phyloP scores from a whole-genome alignment of 2,329 filamentous ascomycete genomes.

The Trichoderma endophyticum region DNA sequence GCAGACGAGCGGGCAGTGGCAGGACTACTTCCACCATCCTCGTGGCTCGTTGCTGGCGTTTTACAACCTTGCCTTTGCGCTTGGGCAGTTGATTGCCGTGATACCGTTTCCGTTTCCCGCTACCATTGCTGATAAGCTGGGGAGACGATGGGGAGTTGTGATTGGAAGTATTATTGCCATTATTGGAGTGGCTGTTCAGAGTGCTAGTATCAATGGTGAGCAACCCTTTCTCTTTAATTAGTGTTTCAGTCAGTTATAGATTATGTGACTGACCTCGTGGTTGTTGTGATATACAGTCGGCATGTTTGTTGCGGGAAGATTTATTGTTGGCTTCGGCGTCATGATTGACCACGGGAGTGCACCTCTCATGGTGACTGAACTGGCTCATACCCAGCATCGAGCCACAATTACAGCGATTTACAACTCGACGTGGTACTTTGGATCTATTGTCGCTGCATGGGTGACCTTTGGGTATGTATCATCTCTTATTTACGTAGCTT shows the following conservation, averaged over 20 bases:
- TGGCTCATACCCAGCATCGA: constrained; percentile 66
- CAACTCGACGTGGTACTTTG: constrained; percentile 59
- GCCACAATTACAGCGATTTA: constrained; percentile 63
- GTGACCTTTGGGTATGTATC: constrained; percentile 9
- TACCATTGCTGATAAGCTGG: constrained; percentile 2
- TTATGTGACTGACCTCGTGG: neutral
- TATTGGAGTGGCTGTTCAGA: constrained; percentile 8
- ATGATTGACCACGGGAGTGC: constrained; percentile 62
- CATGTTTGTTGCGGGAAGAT: constrained; percentile 41
- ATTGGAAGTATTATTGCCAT: constrained; percentile 10
- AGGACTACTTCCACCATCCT: constrained; percentile 12
- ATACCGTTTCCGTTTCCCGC: constrained; percentile 1
- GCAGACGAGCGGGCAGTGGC: constrained; percentile 9
- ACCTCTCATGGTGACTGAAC: constrained; percentile 62
- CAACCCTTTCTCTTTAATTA: constrained; percentile 34
- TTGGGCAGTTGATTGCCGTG: neutral
- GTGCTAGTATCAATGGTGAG: constrained; percentile 7
- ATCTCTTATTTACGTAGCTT: neutral
- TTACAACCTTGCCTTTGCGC: neutral
- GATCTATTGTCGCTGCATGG: constrained; percentile 11
- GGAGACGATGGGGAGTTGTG: neutral
- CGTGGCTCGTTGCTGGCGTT: neutral
- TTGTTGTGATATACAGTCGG: neutral
- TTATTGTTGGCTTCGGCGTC: constrained; percentile 61
- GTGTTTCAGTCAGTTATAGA: neutral